Conservation (phyloP, 345 rosid species). For the Anastatica hierochuntica region DNA sequence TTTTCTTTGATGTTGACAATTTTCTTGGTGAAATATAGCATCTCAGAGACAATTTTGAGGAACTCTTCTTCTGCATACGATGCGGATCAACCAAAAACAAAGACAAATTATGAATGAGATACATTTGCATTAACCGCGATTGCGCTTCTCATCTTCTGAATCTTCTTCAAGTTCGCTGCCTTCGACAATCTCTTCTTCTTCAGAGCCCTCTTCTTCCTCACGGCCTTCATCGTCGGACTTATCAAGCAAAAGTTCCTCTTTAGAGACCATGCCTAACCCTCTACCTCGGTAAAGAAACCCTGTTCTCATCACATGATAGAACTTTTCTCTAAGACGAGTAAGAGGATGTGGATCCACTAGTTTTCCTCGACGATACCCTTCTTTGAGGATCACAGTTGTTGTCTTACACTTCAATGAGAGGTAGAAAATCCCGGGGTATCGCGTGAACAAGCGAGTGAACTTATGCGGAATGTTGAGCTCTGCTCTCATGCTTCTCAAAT, state of each 20-base stretch:
- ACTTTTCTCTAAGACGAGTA: constrained; percentile 56
- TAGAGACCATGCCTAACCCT: constrained; percentile 47
- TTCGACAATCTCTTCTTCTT: constrained; percentile 43
- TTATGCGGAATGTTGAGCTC: constrained; percentile 78
- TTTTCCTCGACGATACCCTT: constrained; percentile 74
- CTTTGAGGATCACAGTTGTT: constrained; percentile 73
- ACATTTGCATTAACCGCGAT: not conserved
- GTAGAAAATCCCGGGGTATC: constrained; percentile 93
- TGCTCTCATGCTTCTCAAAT: constrained; percentile 78
- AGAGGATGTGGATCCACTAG: constrained; percentile 79
- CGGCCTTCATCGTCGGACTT: constrained; percentile 28
- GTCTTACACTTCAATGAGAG: constrained; percentile 94
- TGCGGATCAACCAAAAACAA: too few species aligned
- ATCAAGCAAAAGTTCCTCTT: constrained; percentile 35
- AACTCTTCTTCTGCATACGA: too few species aligned
- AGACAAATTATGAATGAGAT: too few species aligned
- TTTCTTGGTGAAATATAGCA: constrained; percentile 19
- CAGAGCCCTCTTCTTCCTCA: constrained; percentile 51
- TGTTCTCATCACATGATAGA: constrained; percentile 82
- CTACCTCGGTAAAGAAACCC: constrained; percentile 70
- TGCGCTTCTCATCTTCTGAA: constrained; percentile 21
- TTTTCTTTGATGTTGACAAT: constrained; percentile 12
- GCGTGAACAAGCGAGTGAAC: constrained; percentile 77
- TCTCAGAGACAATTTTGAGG: not conserved
- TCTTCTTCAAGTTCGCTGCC: constrained; percentile 40